These are phyloP conservation scores for Phoma herbarum DNA, from an alignment of 2,329 filamentous ascomycete genomes.

Conservation along the genomic window DNA sequence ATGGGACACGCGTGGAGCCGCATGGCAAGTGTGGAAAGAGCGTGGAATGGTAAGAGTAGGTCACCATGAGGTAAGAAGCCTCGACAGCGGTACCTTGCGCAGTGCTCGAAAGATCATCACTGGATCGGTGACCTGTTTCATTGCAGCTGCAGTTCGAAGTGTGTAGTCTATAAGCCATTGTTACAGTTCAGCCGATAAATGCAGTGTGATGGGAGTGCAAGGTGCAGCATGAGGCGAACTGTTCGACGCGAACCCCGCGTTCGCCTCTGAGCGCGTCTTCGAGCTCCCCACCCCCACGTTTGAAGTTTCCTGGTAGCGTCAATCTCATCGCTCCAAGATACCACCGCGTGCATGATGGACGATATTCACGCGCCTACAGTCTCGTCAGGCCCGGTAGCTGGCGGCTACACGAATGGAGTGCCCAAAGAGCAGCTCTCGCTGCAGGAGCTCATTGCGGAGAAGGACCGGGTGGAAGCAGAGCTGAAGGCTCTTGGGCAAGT, in stretches of 20 bases:
- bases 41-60: slow-evolving; percentile 10
- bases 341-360: slow-evolving; percentile 72
- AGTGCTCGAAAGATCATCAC: not conserved
- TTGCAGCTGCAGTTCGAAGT: not conserved
- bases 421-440: slow-evolving; percentile 72
- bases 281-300: slow-evolving; percentile 19
- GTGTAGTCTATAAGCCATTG: not conserved
- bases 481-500: slow-evolving; percentile 84
- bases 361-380: slow-evolving; percentile 75
- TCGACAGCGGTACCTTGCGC: not conserved
- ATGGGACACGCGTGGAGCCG: slow-evolving; percentile 19
- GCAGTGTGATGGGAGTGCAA: not conserved
- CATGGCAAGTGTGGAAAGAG: slow-evolving; percentile 17
- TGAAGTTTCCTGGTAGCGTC: slow-evolving; percentile 9
- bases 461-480: slow-evolving; percentile 85
- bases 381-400: slow-evolving; percentile 76
- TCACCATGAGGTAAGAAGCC: slow-evolving; percentile 21
- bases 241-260: slow-evolving; percentile 25
- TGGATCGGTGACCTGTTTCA: not conserved
- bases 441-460: slow-evolving; percentile 81
- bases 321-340: not conserved
- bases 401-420: slow-evolving; percentile 68
- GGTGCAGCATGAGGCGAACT: not conserved
- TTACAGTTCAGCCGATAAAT: not conserved
- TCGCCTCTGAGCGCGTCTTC: slow-evolving; percentile 15